phyloP scores from a whole-genome alignment of 768 basidiomycete genomes.

The Trametes elegans region DNA sequence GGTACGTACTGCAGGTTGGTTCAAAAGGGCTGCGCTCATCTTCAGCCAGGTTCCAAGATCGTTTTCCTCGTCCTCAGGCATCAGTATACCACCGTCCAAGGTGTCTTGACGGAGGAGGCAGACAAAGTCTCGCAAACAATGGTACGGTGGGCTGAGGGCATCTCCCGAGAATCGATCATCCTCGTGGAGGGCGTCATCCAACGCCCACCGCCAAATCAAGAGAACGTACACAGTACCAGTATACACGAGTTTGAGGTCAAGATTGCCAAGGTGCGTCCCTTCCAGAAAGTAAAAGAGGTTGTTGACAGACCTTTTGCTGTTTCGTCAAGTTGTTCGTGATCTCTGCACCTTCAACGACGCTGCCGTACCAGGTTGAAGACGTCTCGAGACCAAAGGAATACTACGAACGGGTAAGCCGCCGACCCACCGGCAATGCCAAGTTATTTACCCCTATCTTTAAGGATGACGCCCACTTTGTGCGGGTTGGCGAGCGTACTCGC shows the following conservation, averaged over 20 bases:
- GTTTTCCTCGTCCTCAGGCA: slow-evolving; percentile 91
- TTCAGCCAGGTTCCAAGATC: slow-evolving; percentile 72
- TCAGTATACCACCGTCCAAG: slow-evolving; percentile 81
- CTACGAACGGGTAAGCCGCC: slow-evolving; percentile 13
- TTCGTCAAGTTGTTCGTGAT: slow-evolving; percentile 25
- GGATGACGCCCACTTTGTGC: slow-evolving; percentile 58
- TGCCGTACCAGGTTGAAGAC: slow-evolving; percentile 34
- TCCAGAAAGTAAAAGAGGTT: neutral
- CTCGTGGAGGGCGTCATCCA: slow-evolving; percentile 81
- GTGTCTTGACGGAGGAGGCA: slow-evolving; percentile 65
- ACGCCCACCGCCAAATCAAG: slow-evolving; percentile 62
- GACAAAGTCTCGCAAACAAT: slow-evolving; percentile 89
- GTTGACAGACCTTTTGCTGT: neutral
- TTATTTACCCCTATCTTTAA: slow-evolving; percentile 40
- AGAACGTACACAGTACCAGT: slow-evolving; percentile 77
- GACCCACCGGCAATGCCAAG: slow-evolving; percentile 56
- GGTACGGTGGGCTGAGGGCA: slow-evolving; percentile 86
- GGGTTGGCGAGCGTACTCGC: slow-evolving; percentile 87
- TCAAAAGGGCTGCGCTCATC: neutral
- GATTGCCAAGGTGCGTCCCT: slow-evolving; percentile 62
- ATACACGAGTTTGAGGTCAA: slow-evolving; percentile 87
- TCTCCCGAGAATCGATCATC: slow-evolving; percentile 86
- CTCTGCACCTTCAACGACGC: slow-evolving; percentile 20
- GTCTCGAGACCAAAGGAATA: slow-evolving; percentile 23
- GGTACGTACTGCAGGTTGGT: slow-evolving; percentile 7